phyloP scores from a whole-genome alignment of 164 flowering plant genomes.

The Piper longum region DNA sequence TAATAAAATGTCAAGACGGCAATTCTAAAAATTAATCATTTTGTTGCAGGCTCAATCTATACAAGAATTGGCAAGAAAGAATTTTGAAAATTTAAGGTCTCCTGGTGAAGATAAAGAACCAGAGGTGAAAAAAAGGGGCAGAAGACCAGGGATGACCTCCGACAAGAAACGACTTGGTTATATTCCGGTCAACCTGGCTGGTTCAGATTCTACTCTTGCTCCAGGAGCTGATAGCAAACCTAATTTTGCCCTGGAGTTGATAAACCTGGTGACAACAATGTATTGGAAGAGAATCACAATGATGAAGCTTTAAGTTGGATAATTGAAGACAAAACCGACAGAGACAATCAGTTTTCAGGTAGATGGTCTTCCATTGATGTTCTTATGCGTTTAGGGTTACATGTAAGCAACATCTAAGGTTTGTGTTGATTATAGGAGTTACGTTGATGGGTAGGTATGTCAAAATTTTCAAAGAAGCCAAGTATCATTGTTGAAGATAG shows the following conservation, averaged over 20 bases:
- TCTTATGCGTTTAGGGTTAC: neutral
- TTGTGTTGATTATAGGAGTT: slow-evolving; percentile 20
- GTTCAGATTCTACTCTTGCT: slow-evolving; percentile 48
- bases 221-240: slow-evolving; percentile 29
- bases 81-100: slow-evolving; percentile 72
- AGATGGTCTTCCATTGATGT: neutral
- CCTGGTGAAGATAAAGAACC: slow-evolving; percentile 45
- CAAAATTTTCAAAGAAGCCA: slow-evolving; percentile 41
- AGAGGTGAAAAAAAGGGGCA: slow-evolving; percentile 39
- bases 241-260: slow-evolving; percentile 17
- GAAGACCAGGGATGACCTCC: slow-evolving; percentile 44
- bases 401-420: neutral
- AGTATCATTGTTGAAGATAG: slow-evolving; percentile 42
- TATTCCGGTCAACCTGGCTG: slow-evolving; percentile 29
- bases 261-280: slow-evolving; percentile 19
- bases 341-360: slow-evolving; percentile 42
- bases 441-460: slow-evolving; percentile 17
- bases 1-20: neutral
- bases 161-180: slow-evolving; percentile 27
- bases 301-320: slow-evolving; percentile 22
- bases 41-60: slow-evolving; percentile 64
- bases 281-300: slow-evolving; percentile 17
- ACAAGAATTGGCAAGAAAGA: slow-evolving; percentile 75
- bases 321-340: slow-evolving; percentile 24
- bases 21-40: neutral